A percentile compares a stretch with the other conserved stretches of the same genome.
phyloP scores from a whole-genome alignment of 805 yeast species.

The Saturnispora besseyi region DNA sequence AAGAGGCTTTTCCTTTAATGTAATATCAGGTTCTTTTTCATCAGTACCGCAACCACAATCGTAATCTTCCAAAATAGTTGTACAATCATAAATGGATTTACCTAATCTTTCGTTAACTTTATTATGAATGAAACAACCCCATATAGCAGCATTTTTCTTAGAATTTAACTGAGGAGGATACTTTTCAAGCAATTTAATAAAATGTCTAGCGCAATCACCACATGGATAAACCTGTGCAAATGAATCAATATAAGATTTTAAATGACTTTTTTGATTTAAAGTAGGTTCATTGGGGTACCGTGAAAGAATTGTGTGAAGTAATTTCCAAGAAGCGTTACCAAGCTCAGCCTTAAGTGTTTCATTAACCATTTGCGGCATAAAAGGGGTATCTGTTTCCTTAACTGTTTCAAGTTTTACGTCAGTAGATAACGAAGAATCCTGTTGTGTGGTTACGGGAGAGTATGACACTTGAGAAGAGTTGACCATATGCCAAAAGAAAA shows the following conservation, averaged over 20 bases:
- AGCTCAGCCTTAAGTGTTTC: constrained; percentile 59
- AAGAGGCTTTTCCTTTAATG: constrained; percentile 18
- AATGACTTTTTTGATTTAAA: constrained; percentile 49
- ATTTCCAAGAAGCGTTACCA: constrained; percentile 87
- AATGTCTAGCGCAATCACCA: constrained; percentile 94
- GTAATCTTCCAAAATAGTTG: constrained; percentile 76
- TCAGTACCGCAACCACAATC: constrained; percentile 93
- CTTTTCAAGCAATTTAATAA: constrained; percentile 54
- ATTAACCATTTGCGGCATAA: constrained; percentile 94
- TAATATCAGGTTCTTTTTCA: constrained; percentile 41
- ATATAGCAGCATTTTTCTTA: constrained; percentile 74
- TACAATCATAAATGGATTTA: constrained; percentile 75
- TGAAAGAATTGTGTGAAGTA: constrained; percentile 86
- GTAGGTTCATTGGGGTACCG: constrained; percentile 84
- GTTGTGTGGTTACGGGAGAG: background rate
- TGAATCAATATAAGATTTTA: constrained; percentile 53
- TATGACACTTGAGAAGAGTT: background rate
- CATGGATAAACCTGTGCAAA: constrained; percentile 95
- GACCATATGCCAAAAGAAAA: constrained; percentile 4
- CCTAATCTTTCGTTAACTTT: constrained; percentile 66
- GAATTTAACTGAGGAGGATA: constrained; percentile 80
- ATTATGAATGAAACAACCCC: constrained; percentile 96
- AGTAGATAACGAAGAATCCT: background rate
- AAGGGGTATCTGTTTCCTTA: constrained; percentile 25
- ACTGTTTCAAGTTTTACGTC: background rate